These are phyloP conservation scores for Kodamaea alishanica DNA, from an alignment of 1,139 yeast species.

Conservation along the genomic window DNA sequence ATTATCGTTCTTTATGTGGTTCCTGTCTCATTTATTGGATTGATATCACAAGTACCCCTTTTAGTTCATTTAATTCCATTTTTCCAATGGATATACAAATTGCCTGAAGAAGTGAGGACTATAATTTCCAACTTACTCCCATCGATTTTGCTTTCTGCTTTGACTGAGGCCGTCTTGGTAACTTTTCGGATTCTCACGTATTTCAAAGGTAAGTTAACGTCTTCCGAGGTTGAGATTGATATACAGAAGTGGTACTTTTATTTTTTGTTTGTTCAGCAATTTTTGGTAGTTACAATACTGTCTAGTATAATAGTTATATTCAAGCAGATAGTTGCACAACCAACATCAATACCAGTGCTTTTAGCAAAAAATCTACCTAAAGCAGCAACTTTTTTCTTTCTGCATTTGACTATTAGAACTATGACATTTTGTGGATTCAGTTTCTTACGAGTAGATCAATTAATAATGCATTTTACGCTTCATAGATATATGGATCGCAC, in stretches of 20 bases:
- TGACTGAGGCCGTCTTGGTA: constrained; percentile 54
- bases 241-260: constrained; percentile 65
- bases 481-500: constrained; percentile 45
- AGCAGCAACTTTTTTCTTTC: constrained; percentile 77
- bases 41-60: constrained; percentile 62
- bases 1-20: constrained; percentile 60
- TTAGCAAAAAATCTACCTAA: constrained; percentile 76
- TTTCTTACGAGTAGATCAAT: constrained; percentile 51
- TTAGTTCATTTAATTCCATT: constrained; percentile 54
- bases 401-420: constrained; percentile 69
- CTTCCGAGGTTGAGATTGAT: constrained; percentile 54
- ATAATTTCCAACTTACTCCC: constrained; percentile 59
- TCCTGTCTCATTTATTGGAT: constrained; percentile 69
- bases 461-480: constrained; percentile 37
- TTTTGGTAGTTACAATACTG: constrained; percentile 79
- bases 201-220: constrained; percentile 51
- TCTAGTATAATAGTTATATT: constrained; percentile 71
- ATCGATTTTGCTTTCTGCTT: constrained; percentile 52
- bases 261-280: constrained; percentile 76
- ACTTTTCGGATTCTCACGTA: constrained; percentile 48
- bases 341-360: constrained; percentile 66
- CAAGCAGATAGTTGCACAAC: constrained; percentile 63
- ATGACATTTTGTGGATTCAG: constrained; percentile 69
- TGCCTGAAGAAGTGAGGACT: constrained; percentile 53
- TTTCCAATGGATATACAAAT: constrained; percentile 45